These are phyloP conservation scores for Tolypocladium sp. DNA, from an alignment of 2,329 filamentous ascomycete species.

Conservation along the genomic window DNA sequence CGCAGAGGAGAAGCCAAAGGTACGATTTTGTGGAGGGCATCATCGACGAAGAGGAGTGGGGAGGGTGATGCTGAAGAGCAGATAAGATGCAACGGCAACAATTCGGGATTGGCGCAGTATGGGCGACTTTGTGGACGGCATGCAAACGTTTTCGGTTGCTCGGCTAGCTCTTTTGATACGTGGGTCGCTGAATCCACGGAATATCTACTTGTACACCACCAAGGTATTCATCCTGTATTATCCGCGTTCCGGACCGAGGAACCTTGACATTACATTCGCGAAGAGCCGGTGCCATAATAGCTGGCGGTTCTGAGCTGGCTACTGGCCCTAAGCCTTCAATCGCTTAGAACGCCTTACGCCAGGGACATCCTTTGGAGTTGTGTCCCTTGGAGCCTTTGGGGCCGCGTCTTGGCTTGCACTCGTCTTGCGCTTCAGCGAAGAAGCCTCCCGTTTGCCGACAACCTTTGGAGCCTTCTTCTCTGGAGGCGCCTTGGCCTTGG, in stretches of 20 bases:
- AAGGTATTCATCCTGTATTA: not conserved
- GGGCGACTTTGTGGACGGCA: not conserved
- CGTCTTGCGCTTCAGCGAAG: slow-evolving; percentile 12
- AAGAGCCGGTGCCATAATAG: not conserved
- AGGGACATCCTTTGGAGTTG: not conserved
- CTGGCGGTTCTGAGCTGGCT: not conserved
- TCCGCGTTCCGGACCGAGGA: too few species aligned
- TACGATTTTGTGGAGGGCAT: not conserved
- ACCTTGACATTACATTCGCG: not conserved
- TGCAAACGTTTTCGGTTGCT: not conserved
- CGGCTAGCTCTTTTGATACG: not conserved
- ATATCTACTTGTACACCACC: not conserved
- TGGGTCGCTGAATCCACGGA: not conserved
- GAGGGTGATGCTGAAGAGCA: not conserved
- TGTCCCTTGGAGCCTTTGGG: not conserved
- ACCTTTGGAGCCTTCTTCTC: not conserved
- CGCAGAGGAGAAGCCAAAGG: not conserved
- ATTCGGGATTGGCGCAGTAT: not conserved
- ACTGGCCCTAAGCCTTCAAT: not conserved
- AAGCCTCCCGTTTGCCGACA: not conserved
- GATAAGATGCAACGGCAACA: not conserved
- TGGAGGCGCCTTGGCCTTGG: not conserved
- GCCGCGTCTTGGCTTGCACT: slow-evolving; percentile 7
- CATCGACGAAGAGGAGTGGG: not conserved
- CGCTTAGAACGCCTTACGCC: slow-evolving; percentile 8